Conservation (phyloP, 257 asterid genomes). For the Solanum phureja region DNA sequence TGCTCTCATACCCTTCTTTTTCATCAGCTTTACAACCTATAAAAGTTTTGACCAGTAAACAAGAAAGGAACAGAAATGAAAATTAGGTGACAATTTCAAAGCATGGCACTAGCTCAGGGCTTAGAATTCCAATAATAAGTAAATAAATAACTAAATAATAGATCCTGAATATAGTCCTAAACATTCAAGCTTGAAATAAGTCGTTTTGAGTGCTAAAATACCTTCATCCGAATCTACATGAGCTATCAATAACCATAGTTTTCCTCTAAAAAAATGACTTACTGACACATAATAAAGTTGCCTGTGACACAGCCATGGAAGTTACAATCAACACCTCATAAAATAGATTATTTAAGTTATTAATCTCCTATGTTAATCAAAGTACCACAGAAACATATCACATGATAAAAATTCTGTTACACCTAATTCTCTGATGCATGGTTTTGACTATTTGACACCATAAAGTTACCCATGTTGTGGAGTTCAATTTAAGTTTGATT, state of each 20-base stretch:
- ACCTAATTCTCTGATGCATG: not conserved
- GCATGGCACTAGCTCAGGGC: not conserved
- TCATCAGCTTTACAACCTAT: slow-evolving; percentile 90
- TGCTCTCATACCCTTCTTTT: slow-evolving; percentile 73
- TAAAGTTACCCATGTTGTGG: not conserved
- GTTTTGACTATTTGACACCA: not conserved
- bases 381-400: not conserved
- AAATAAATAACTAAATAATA: not conserved
- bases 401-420: not conserved
- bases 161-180: not conserved
- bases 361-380: not conserved
- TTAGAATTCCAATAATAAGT: not conserved
- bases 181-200: not conserved
- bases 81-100: not conserved
- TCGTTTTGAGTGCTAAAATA: not conserved
- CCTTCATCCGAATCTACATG: not conserved
- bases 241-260: not conserved
- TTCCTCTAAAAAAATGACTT: not conserved
- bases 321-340: not conserved
- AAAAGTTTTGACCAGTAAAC: not conserved
- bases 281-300: not conserved
- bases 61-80: not conserved
- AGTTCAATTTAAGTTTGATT: not conserved
- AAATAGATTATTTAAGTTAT: not conserved
- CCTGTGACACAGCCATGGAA: not conserved